phyloP scores from a whole-genome alignment of 129 eudicot genomes.

The Scalesia atractyloides region DNA sequence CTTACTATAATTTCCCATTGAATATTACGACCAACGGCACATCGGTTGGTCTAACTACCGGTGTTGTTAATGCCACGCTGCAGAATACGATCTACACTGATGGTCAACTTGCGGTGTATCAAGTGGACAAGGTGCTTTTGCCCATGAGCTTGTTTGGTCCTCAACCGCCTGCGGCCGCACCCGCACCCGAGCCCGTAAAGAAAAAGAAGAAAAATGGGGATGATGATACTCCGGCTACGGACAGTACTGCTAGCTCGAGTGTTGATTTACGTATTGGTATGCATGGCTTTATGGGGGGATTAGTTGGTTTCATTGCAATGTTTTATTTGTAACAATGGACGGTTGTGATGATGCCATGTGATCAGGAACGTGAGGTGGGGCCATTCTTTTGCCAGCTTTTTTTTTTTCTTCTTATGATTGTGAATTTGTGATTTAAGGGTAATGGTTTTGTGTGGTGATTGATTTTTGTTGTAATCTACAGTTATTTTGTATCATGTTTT shows the following conservation, averaged over 20 bases:
- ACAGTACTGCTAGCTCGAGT: conserved; percentile 35
- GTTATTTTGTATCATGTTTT: neutral
- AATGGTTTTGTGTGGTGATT: conserved; percentile 11
- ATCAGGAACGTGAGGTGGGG: conserved; percentile 14
- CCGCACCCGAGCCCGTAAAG: conserved; percentile 36
- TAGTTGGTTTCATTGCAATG: conserved; percentile 31
- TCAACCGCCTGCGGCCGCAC: conserved; percentile 63
- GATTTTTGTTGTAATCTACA: conserved; percentile 22
- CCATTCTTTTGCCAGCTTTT: conserved; percentile 1
- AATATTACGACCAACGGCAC: conserved; percentile 72
- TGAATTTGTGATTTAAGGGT: neutral
- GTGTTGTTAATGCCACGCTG: conserved; percentile 65
- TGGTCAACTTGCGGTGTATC: conserved; percentile 71
- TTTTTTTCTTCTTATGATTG: conserved; percentile 20
- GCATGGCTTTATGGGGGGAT: conserved; percentile 41
- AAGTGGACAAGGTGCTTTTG: conserved; percentile 78
- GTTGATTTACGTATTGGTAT: conserved; percentile 25
- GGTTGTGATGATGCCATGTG: conserved; percentile 37
- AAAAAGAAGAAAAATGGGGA: conserved; percentile 30
- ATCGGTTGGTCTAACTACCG: conserved; percentile 74
- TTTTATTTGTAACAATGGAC: conserved; percentile 31
- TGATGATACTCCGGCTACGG: conserved; percentile 38
- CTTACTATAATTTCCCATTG: conserved; percentile 53
- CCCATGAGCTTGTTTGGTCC: conserved; percentile 68
- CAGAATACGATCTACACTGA: conserved; percentile 63